phyloP scores from a whole-genome alignment of 2,329 filamentous ascomycete species.

The Aspergillus sp. region DNA sequence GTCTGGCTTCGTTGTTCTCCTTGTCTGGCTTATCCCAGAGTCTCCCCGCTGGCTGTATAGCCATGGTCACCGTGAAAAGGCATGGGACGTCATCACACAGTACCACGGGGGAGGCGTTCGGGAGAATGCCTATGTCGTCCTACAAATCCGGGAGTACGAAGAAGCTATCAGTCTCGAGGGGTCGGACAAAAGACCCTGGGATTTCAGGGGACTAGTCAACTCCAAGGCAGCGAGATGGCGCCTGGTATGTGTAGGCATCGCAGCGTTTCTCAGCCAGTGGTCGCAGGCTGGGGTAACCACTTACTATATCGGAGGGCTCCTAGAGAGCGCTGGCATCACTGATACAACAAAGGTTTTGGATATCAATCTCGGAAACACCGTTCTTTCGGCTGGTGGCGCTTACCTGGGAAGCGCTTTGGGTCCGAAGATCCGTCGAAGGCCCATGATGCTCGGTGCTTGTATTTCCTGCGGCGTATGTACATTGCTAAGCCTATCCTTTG shows the following conservation, averaged over 20 bases:
- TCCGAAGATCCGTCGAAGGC: not conserved
- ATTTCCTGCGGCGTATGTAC: not conserved
- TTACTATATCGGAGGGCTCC: not conserved
- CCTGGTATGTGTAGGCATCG: not conserved
- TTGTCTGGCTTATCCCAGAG: slow-evolving; percentile 58
- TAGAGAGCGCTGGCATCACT: not conserved
- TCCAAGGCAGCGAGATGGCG: not conserved
- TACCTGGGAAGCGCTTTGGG: not conserved
- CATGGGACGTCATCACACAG: slow-evolving; percentile 55
- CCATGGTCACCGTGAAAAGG: slow-evolving; percentile 58
- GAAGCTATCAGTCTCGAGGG: slow-evolving; percentile 30
- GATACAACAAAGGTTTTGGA: not conserved
- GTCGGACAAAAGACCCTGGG: slow-evolving; percentile 6
- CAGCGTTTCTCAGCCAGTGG: not conserved
- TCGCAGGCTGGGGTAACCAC: not conserved
- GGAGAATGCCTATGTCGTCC: slow-evolving; percentile 30
- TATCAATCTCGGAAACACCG: not conserved
- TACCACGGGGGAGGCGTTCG: slow-evolving; percentile 55
- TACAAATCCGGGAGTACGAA: slow-evolving; percentile 36
- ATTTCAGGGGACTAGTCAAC: not conserved
- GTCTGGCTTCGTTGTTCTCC: slow-evolving; percentile 47
- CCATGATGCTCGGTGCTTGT: not conserved
- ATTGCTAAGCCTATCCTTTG: no score
- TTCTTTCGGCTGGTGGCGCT: not conserved
- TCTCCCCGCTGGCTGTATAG: slow-evolving; percentile 63